Evolutionary conservation across 176 grass and related monocot species (phyloP), one percentile per base, ranked within the genome.

Genomic region (Puya raimondii): DNA sequence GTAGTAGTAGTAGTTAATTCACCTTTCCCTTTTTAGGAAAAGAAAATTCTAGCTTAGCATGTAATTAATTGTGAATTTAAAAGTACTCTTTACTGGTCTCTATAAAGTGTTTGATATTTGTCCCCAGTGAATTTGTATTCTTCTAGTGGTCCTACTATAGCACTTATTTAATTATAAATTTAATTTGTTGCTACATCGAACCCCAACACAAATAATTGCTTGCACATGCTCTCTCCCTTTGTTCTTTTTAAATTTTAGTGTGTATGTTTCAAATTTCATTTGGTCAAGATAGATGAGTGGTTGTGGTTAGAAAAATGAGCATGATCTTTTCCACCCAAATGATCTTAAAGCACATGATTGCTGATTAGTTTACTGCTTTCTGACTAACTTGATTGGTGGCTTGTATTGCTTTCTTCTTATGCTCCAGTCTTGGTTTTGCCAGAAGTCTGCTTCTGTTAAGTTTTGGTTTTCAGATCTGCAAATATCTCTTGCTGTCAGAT

Each of bases 361-460:
- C 52, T 54, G 16, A 14, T 50, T 68, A 18, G 15, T 69, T 33
- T 58, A 50, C 54, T 13, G 12, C 47, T 64, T 51, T n/a, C 23
- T 72, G 7, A 72, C 12, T 79, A 52, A 66, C 48, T 65, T 10
- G 13, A 48, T 72, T 79, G 68, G 23, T 66, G 22, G 47, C 23
- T 65, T 20, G 48, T 21, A 72, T 42, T 72, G 12, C 52, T 42
- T 9, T 64, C 26, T 23, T 25, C n/a, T 33, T 21, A 13, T 22
- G 15, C 17, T 18, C 56, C 8, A 21, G 56, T 58, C 9, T 17
- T 58, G 1, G n/a, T 58, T 58, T 18, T 20, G 15, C 17, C 3
- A 12, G 9, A 58, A 18, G 54, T 16, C 16, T 61, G 4, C 20
- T 59, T 6, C 56, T 18, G 8, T 59, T 59, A 9, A 59, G n/a